Base-by-base conservation (phyloP, 2,329 filamentous ascomycete species). In the Botryotinia narcissicola region DNA sequence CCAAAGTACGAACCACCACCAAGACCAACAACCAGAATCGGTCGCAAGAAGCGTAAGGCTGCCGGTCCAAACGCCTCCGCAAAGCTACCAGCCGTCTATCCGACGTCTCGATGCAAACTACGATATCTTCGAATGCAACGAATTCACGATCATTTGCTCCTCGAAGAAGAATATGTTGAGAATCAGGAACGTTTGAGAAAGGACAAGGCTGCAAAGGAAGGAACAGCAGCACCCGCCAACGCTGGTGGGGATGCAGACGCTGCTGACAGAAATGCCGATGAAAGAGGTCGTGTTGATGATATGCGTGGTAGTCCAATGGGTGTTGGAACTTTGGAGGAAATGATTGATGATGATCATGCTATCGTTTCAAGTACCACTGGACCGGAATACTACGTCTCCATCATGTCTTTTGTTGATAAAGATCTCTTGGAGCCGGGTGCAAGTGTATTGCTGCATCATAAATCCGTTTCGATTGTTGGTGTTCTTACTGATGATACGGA, bases 321-420 rank as follows among this genome's bases (percentile, higher is more conserved):
- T 32, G 96, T 99, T 61, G 96, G 96, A 76, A 98, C 96, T 74
- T 86, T 99, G 78, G 96, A 99, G 84, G 96, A 99, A 86, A 92
- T 99, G 86, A 99, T 99, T 81, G 96, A 99, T 81, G 96, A 99
- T 82, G 96, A 99, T 85, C 96, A 99, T 81, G 96, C 96, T 75
- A 99, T 99, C 81, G 96, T 99, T 51, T 98, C 95, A 29, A 97
- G 94, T 82, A 97, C 96, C 0, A 98, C 96, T 10, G 96, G 96
- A 0, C 96, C 96, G 1, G 96, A 99, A 83, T 99, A 97, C 88
- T 99, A 98, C 83, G 96, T 99, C 78, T 98, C 95, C 79, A 99
- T 99, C 88, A 98, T 98, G 96, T 98, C 95, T 72, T 99, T 99
- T 80, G 96, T 99, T 77, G 96, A 99, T 87, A 99, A 99, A 85